A percentile compares a stretch with the other conserved stretches of the same genome.
Evolutionary conservation across 1,139 yeast species (phyloP).

Genomic region (Casaregolazyma lundiana): DNA sequence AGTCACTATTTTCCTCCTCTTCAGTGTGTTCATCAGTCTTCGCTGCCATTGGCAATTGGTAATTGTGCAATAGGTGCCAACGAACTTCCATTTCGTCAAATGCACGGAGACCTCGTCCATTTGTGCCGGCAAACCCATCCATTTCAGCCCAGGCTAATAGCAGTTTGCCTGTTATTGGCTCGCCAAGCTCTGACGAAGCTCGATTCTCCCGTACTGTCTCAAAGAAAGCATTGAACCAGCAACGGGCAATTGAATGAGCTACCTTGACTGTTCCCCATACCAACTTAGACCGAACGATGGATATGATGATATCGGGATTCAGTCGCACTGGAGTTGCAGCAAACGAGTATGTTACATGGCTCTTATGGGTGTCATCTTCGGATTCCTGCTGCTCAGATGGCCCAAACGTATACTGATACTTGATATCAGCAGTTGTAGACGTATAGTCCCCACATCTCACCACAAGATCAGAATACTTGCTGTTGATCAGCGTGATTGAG

Average conservation of each 20-base stretch:
- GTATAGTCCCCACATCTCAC: constrained; percentile 23
- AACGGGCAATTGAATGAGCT: constrained; percentile 24
- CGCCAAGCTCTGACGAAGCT: background rate
- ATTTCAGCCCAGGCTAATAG: constrained; percentile 49
- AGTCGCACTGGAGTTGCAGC: constrained; percentile 2
- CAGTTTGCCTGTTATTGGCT: constrained; percentile 21
- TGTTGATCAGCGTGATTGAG: constrained; percentile 27
- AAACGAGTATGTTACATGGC: background rate
- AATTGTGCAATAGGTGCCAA: constrained; percentile 28
- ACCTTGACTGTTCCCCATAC: constrained; percentile 12
- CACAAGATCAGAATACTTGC: constrained; percentile 26
- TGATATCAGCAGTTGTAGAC: constrained; percentile 4
- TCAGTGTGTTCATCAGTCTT: background rate
- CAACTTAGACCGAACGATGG: constrained; percentile 15
- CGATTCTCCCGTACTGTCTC: constrained; percentile 25
- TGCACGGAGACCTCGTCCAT: constrained; percentile 46
- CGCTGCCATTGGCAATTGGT: background rate
- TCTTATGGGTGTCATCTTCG: background rate
- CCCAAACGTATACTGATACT: constrained; percentile 6
- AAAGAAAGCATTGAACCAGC: constrained; percentile 36
- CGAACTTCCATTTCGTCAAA: constrained; percentile 47
- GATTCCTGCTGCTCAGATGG: constrained; percentile 6
- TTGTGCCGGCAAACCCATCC: constrained; percentile 69
- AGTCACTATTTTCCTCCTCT: background rate
- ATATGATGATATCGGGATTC: constrained; percentile 23